These are phyloP conservation scores for Globisporangium paroecandrum DNA, from an alignment of 352 stramenopile genomes.

Conservation along the genomic window DNA sequence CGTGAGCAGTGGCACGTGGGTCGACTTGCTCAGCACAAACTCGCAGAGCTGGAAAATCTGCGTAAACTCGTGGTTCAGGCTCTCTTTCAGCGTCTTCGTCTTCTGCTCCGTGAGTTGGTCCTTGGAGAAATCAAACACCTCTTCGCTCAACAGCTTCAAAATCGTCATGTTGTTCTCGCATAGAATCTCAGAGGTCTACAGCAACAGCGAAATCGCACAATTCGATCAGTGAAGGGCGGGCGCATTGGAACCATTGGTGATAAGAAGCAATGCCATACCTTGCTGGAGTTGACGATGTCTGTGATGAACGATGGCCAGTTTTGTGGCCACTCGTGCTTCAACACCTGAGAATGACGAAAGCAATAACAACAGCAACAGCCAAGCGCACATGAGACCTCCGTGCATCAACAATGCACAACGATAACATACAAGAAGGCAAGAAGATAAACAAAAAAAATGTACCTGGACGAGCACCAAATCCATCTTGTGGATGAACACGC, in stretches of 20 bases:
- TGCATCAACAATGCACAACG: background rate
- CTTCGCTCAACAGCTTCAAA: slow-evolving; percentile 98
- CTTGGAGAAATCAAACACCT: slow-evolving; percentile 99
- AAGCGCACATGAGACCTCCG: background rate
- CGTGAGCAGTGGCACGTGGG: slow-evolving; percentile 90
- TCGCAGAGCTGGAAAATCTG: slow-evolving; percentile 98
- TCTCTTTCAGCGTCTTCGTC: slow-evolving; percentile 98
- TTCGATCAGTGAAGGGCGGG: background rate
- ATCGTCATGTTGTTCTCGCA: slow-evolving; percentile 99
- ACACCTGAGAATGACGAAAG: slow-evolving; percentile 48
- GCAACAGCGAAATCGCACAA: slow-evolving; percentile 2
- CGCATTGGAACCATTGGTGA: background rate
- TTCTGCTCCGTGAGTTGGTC: slow-evolving; percentile 98
- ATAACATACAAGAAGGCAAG: no score
- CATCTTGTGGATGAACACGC: slow-evolving; percentile 94
- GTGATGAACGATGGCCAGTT: slow-evolving; percentile 99
- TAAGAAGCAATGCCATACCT: slow-evolving; percentile 28
- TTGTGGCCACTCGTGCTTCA: slow-evolving; percentile 99
- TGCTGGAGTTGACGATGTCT: slow-evolving; percentile 92
- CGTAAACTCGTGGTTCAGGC: slow-evolving; percentile 97
- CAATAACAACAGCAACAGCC: background rate
- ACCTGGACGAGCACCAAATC: slow-evolving; percentile 95
- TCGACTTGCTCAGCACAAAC: slow-evolving; percentile 96
- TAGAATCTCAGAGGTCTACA: slow-evolving; percentile 93
- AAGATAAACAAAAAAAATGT: background rate